phyloP scores from a whole-genome alignment of 345 rosid genomes.

The Melaleuca alternifolia region DNA sequence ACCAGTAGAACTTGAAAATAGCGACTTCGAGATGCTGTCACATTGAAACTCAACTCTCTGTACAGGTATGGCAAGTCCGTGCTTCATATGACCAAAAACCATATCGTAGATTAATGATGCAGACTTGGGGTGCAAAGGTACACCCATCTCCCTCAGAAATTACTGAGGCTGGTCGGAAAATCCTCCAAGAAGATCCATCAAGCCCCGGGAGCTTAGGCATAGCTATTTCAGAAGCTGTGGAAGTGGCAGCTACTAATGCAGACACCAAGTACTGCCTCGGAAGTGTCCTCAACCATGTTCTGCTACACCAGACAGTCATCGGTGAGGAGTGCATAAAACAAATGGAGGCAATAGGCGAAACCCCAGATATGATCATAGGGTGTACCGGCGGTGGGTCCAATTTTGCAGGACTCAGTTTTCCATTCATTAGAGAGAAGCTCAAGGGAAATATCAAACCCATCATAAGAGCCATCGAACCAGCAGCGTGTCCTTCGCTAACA shows the following conservation, averaged over 20 bases:
- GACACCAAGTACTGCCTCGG: slow-evolving; percentile 86
- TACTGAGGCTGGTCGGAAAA: slow-evolving; percentile 63
- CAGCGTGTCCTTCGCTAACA: slow-evolving; percentile 86
- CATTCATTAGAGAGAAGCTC: slow-evolving; percentile 86
- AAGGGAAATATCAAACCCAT: slow-evolving; percentile 70
- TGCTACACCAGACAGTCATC: slow-evolving; percentile 88
- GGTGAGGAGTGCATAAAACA: slow-evolving; percentile 85
- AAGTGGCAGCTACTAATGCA: slow-evolving; percentile 59
- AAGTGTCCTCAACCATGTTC: slow-evolving; percentile 85
- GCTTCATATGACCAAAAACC: slow-evolving; percentile 93
- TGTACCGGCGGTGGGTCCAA: slow-evolving; percentile 97
- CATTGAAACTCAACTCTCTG: neutral
- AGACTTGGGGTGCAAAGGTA: slow-evolving; percentile 96
- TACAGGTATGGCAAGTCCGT: slow-evolving; percentile 95
- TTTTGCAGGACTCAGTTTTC: slow-evolving; percentile 88
- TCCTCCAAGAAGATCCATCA: slow-evolving; percentile 54
- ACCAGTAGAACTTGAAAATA: neutral
- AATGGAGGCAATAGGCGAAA: slow-evolving; percentile 78
- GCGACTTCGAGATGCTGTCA: neutral
- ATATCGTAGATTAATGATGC: slow-evolving; percentile 91
- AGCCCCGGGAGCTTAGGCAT: slow-evolving; percentile 94
- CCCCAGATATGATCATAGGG: slow-evolving; percentile 81
- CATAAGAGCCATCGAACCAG: slow-evolving; percentile 77
- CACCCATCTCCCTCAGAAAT: slow-evolving; percentile 77
- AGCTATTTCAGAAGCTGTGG: slow-evolving; percentile 96